These are phyloP conservation scores for Pseudonitzschia multiseries DNA, from an alignment of 108 stramenopile species.

Conservation along the genomic window DNA sequence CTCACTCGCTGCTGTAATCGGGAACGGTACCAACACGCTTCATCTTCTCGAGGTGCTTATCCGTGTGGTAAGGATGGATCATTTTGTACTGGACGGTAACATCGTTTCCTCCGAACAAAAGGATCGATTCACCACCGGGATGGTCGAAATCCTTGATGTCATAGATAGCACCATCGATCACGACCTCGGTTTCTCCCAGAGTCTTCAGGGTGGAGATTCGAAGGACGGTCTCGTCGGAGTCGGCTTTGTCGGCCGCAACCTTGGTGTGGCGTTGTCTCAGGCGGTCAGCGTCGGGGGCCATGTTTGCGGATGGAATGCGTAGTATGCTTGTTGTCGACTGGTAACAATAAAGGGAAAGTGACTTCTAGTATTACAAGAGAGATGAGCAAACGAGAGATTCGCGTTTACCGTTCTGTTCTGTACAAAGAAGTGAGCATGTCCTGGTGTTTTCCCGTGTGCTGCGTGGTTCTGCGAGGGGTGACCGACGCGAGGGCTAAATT, in stretches of 20 bases:
- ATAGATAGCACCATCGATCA: constrained; percentile 79
- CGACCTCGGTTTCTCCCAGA: constrained; percentile 53
- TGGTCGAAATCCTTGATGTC: constrained; percentile 76
- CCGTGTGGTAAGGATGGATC: constrained; percentile 89
- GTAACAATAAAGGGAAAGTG: neutral
- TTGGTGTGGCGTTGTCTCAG: constrained; percentile 47
- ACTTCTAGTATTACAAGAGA: neutral
- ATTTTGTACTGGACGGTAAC: constrained; percentile 88
- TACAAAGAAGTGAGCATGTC: neutral
- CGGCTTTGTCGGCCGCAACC: constrained; percentile 16
- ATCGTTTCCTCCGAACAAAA: constrained; percentile 88
- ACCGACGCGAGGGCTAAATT: too few species aligned
- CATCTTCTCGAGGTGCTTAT: constrained; percentile 87
- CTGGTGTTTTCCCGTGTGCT: neutral
- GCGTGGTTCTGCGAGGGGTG: too few species aligned
- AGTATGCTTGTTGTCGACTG: constrained; percentile 3
- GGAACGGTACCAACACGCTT: constrained; percentile 65
- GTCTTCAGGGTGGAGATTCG: constrained; percentile 34
- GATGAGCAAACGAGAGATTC: neutral
- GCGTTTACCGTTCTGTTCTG: neutral
- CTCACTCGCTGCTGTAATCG: constrained; percentile 69
- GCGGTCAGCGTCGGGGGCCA: constrained; percentile 69
- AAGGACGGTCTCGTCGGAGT: constrained; percentile 13
- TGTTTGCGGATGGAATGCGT: too few species aligned
- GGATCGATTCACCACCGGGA: constrained; percentile 81